Evolutionary conservation across 164 flowering plant species (phyloP), one percentile per base, ranked within the genome.

Genomic region (Kingdonia uniflora): DNA sequence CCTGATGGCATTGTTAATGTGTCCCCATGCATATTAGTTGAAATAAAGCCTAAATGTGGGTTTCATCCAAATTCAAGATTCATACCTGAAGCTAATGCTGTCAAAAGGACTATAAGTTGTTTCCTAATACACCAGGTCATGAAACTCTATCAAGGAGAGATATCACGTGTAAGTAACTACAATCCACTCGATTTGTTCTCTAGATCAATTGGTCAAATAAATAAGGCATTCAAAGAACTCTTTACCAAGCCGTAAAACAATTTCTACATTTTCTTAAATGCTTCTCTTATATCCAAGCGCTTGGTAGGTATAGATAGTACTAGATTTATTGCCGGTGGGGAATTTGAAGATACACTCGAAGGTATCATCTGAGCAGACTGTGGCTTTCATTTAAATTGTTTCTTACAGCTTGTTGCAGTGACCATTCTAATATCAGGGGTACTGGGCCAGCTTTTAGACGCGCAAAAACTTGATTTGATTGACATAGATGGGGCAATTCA

Each of bases 1-100:
- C 67, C 80, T 19, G 66, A 46, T 38, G 81, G 97, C 65, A 16
- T 19, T 20, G 47, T 22, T 54, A 61, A 61, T 58, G 80, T 50
- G 44, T 64, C 56, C 19, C 64, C 67, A 3, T 83, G 87, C 71
- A 64, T 87, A 61, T 74, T 79, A 49, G 85, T 91, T 22, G 97
- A 91, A 77, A 77, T 85, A 70, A 91, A 91, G 97, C 97, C 99
- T 39, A 92, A 92, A 73, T 82, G 95, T 69, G 99, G 99, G 61
- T 88, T 86, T 81, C 87, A 88, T 54, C 89, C 99, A 52, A 49
- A 40, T 59, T 88, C 97, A 60, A 81, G 62, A 57, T 81, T 78
- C 67, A 81, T 92, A 29, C 54, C 69, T 14, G 84, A 78, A n/a
- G n/a, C n/a, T n/a, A n/a, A n/a, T n/a, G n/a, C n/a, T n/a, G n/a